Percentiles rank a stretch among this genome's conserved stretches.
These are phyloP conservation scores for Lichtheimia ramosa DNA, from an alignment of 371 early-diverging fungal species.

Conservation along the genomic window DNA sequence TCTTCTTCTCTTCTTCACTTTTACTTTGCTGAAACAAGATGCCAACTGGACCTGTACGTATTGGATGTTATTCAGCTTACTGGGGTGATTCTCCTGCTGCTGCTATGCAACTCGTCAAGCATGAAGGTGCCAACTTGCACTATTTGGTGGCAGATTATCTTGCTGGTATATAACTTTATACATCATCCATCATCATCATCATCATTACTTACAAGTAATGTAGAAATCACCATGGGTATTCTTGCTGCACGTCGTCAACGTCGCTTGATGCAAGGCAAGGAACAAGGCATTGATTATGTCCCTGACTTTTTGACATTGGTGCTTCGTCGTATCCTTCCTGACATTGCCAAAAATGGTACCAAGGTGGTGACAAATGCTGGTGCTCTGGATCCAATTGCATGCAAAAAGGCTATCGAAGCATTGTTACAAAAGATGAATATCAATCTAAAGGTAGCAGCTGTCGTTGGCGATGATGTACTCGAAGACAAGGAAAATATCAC, in stretches of 20 bases:
- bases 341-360: constrained; percentile 58
- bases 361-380: constrained; percentile 78
- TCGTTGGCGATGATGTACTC: constrained; percentile 68
- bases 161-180: constrained; percentile 54
- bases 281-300: constrained; percentile 62
- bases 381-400: constrained; percentile 68
- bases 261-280: constrained; percentile 47
- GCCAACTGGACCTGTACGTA: constrained; percentile 48
- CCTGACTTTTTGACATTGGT: constrained; percentile 64
- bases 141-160: constrained; percentile 73
- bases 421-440: constrained; percentile 51
- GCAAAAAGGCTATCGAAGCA: constrained; percentile 68
- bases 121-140: constrained; percentile 69
- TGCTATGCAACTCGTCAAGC: constrained; percentile 68
- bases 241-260: constrained; percentile 61
- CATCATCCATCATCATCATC: neutral
- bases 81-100: constrained; percentile 71
- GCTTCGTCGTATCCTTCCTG: constrained; percentile 50
- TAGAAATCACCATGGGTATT: constrained; percentile 78
- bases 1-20: neutral
- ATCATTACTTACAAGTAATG: neutral
- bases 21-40: constrained; percentile 3
- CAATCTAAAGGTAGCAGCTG: constrained; percentile 63
- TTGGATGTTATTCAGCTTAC: constrained; percentile 76
- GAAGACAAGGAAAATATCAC: constrained; percentile 33